Percentiles rank a stretch among this genome's conserved stretches.
Evolutionary conservation across 495 filamentous ascomycete species (phyloP).

Genomic region (Penicillium cataractarum): DNA sequence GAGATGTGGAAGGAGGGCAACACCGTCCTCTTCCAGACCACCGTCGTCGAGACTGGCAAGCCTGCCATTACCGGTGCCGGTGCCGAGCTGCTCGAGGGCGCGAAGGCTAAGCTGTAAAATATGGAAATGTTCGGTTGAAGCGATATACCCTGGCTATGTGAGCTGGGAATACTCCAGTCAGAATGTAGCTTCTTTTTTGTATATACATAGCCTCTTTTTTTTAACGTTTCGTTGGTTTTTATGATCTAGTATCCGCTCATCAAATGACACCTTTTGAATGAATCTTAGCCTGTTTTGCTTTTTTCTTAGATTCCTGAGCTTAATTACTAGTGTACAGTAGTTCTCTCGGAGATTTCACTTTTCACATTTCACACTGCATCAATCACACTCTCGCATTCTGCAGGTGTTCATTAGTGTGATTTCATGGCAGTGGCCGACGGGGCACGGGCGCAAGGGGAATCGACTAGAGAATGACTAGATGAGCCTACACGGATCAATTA

Average conservation of each 20-base stretch:
- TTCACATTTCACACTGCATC: neutral
- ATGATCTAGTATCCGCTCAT: neutral
- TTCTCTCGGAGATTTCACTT: neutral
- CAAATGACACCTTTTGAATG: neutral
- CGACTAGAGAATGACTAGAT: too few relatives aligned
- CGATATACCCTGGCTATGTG: conserved; percentile 28
- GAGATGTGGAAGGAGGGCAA: conserved; percentile 99
- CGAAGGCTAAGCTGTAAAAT: conserved; percentile 64
- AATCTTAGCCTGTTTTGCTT: neutral
- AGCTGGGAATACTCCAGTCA: conserved; percentile 19
- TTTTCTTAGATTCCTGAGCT: neutral
- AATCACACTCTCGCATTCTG: neutral
- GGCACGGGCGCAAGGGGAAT: too few relatives aligned
- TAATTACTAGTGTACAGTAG: neutral
- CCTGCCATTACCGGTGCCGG: conserved; percentile 85
- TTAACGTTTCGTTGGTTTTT: neutral
- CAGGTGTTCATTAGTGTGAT: too few relatives aligned
- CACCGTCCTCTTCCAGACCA: conserved; percentile 88
- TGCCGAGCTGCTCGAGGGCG: conserved; percentile 72
- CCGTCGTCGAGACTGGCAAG: conserved; percentile 96
- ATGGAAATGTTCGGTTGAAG: conserved; percentile 26
- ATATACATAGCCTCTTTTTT: conserved; percentile 23
- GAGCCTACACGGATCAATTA: neutral
- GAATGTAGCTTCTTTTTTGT: conserved; percentile 30
- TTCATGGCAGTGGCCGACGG: too few relatives aligned